phyloP scores from a whole-genome alignment of 2,329 filamentous ascomycete species.

The Didymella glomerata region DNA sequence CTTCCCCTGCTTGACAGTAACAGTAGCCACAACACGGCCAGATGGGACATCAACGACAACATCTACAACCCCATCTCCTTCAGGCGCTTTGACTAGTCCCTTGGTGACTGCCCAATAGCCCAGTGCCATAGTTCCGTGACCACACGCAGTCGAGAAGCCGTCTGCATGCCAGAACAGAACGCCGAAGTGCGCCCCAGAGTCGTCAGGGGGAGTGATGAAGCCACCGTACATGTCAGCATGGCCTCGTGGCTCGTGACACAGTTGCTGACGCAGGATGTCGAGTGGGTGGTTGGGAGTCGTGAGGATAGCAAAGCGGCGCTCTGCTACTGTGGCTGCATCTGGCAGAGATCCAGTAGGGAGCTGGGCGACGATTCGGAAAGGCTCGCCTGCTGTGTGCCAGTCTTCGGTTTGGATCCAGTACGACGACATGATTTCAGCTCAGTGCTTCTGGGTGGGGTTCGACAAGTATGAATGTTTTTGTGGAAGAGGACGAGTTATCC shows the following conservation, averaged over 20 bases:
- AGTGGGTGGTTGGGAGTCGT: conserved; percentile 12
- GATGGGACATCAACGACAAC: conserved; percentile 25
- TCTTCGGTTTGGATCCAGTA: conserved; percentile 23
- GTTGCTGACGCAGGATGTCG: conserved; percentile 10
- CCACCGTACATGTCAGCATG: conserved; percentile 63
- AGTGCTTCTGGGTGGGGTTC: neutral
- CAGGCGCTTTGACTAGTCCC: conserved; percentile 11
- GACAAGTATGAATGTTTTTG: neutral
- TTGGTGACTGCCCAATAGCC: conserved; percentile 37
- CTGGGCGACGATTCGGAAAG: conserved; percentile 19
- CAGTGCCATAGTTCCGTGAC: conserved; percentile 62
- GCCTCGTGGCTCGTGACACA: conserved; percentile 56
- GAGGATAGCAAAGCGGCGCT: conserved; percentile 15
- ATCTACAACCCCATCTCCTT: conserved; percentile 5
- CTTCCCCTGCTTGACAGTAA: conserved; percentile 7
- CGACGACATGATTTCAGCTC: neutral
- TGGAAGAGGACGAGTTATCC: neutral
- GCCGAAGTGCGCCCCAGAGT: conserved; percentile 61
- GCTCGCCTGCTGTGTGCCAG: conserved; percentile 25
- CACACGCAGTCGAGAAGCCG: conserved; percentile 62
- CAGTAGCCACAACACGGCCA: conserved; percentile 15
- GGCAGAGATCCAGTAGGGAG: conserved; percentile 10
- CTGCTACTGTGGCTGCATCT: conserved; percentile 11
- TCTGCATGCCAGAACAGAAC: conserved; percentile 60
- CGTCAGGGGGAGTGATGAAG: conserved; percentile 49